A percentile compares a stretch with the other conserved stretches of the same genome.
These are phyloP conservation scores for Myxozyma melibiosi DNA, from an alignment of 805 yeast species.

Conservation along the genomic window DNA sequence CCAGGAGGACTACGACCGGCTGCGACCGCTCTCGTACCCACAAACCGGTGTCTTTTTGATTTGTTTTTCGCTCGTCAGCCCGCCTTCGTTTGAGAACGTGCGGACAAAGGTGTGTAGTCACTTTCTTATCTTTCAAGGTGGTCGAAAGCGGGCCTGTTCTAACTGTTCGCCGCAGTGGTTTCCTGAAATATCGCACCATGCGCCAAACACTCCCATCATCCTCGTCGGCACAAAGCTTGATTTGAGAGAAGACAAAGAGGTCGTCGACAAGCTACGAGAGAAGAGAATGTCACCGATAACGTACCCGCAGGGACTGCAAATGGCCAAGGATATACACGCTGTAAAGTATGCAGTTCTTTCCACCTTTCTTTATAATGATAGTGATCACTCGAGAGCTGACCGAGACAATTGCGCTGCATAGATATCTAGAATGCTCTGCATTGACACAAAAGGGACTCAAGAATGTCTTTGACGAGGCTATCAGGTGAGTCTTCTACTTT, in stretches of 20 bases:
- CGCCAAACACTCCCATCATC: constrained; percentile 67
- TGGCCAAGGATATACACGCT: constrained; percentile 73
- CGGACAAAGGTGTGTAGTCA: constrained; percentile 52
- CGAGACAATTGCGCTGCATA: too few relatives aligned
- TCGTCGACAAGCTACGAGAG: constrained; percentile 63
- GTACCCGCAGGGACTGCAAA: constrained; percentile 59
- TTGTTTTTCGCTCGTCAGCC: constrained; percentile 83
- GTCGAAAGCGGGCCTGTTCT: neutral
- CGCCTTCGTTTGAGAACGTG: constrained; percentile 77
- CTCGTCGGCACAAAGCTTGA: constrained; percentile 89
- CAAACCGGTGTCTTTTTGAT: constrained; percentile 86
- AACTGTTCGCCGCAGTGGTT: constrained; percentile 50
- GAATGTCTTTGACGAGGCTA: constrained; percentile 81
- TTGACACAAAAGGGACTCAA: constrained; percentile 85
- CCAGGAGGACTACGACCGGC: constrained; percentile 86
- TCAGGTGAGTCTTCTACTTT: constrained; percentile 54
- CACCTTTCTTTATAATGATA: neutral
- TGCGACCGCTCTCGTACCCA: constrained; percentile 87
- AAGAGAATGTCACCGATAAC: constrained; percentile 65
- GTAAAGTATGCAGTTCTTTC: constrained; percentile 51
- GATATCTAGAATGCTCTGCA: constrained; percentile 78
- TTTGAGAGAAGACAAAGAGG: constrained; percentile 77
- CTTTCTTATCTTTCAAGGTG: neutral
- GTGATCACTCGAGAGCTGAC: neutral
- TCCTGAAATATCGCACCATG: constrained; percentile 85